Evolutionary conservation across 192 early-diverging fungal genomes (phyloP).

Genomic region (Backusella psychrophila): DNA sequence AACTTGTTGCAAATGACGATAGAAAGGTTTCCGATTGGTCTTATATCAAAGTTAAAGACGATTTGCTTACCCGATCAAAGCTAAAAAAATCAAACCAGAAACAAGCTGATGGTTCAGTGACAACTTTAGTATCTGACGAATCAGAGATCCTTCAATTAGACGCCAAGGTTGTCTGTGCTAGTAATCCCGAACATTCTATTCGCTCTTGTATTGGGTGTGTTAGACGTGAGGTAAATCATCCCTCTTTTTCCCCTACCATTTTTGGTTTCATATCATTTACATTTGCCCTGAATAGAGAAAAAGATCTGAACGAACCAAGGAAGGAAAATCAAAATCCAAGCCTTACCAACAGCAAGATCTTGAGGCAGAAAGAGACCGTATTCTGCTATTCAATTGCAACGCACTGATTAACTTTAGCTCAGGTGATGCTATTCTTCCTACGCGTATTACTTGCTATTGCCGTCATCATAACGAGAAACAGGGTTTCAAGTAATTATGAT

Average conservation of each 20-base stretch:
- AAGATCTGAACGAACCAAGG: constrained; percentile 58
- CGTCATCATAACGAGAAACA: constrained; percentile 91
- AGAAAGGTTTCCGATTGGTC: constrained; percentile 78
- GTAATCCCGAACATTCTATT: constrained; percentile 76
- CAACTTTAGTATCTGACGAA: constrained; percentile 24
- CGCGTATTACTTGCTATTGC: constrained; percentile 97
- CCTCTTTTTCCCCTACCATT: background rate
- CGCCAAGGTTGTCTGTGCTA: constrained; percentile 83
- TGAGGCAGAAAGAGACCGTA: constrained; percentile 70
- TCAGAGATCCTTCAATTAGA: constrained; percentile 64
- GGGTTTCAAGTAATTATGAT: constrained; percentile 58
- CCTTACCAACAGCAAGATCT: constrained; percentile 56
- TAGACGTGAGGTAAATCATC: constrained; percentile 60
- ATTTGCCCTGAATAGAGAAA: constrained; percentile 39
- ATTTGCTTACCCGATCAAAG: constrained; percentile 60
- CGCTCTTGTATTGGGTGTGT: constrained; percentile 80
- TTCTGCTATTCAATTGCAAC: constrained; percentile 87
- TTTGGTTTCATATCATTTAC: background rate
- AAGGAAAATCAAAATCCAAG: constrained; percentile 29
- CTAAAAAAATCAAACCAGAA: background rate
- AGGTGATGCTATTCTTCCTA: constrained; percentile 86
- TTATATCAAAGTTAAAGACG: constrained; percentile 83
- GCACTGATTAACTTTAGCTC: constrained; percentile 83
- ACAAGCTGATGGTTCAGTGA: constrained; percentile 30
- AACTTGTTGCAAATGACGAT: constrained; percentile 69